Evolutionary conservation across 306 rosid genomes (phyloP).

Genomic region (Cotoneaster glaucophyllus): DNA sequence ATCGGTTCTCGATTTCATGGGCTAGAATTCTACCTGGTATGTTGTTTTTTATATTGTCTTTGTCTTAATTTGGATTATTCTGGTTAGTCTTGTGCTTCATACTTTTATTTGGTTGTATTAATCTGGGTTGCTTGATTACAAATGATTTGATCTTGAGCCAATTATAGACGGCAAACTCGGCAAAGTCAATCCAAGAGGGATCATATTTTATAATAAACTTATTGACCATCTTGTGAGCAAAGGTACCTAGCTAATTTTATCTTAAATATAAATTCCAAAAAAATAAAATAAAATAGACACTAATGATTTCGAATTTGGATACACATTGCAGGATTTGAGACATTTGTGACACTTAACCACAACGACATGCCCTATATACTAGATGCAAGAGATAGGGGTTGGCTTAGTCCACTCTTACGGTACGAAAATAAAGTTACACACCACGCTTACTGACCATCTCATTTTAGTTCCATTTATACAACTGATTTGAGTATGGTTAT

Average conservation of each 20-base stretch:
- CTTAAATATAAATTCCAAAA: not conserved
- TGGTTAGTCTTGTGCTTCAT: too few species aligned
- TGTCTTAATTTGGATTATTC: too few species aligned
- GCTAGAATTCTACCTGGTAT: slow-evolving; percentile 61
- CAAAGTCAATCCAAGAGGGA: slow-evolving; percentile 39
- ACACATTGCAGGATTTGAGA: slow-evolving; percentile 44
- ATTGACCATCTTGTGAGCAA: slow-evolving; percentile 43
- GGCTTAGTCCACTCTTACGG: slow-evolving; percentile 7
- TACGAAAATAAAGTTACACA: not conserved
- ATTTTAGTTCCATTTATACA: too few species aligned
- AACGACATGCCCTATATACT: slow-evolving; percentile 7
- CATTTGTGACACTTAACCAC: slow-evolving; percentile 22
- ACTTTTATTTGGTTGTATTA: not conserved
- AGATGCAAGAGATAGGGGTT: slow-evolving; percentile 3
- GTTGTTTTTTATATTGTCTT: not conserved
- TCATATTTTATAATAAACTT: slow-evolving; percentile 49
- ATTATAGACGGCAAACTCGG: slow-evolving; percentile 55
- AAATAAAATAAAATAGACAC: too few species aligned
- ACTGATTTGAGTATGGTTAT: too few species aligned
- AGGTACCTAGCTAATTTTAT: slow-evolving; percentile 25
- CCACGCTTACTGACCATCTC: not conserved
- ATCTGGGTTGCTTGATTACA: not conserved
- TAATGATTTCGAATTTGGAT: not conserved
- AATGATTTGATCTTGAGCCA: not conserved
- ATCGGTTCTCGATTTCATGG: slow-evolving; percentile 73